Evolutionary conservation across 257 asterid species (phyloP), one percentile per base, ranked within the genome.

Genomic region (Lycium ferocissimum): DNA sequence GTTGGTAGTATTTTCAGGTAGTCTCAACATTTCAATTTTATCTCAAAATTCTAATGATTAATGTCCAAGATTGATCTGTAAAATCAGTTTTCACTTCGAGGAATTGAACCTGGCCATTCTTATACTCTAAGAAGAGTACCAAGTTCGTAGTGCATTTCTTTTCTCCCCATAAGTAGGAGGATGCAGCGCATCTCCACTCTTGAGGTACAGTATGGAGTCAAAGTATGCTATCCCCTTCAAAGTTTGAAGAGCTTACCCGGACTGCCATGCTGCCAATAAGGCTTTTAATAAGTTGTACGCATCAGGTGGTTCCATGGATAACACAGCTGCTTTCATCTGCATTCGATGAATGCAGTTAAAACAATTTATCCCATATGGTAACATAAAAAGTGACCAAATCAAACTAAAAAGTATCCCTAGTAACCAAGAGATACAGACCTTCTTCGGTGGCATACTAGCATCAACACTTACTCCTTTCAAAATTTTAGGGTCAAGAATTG

Each of bases 211-310:
- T 26, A 51, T 51, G 63, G 22, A 51, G 65, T 26, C n/a, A 51
- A 51, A 51, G 14, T 13, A 10, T 26, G 82, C 47, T 13, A 76
- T 76, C 22, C 22, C 45, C 15, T 51, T 14, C n/a, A 51, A 76
- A 13, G 43, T 76, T 76, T 15, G 47, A 84, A 84, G 80, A 85
- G 69, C 91, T 47, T 53, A 96, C 99, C 99, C 92, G 83, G 96
- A 92, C 63, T 85, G 91, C 99, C 98, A 95, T 67, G 86, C 89
- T 26, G 91, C 89, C 57, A 95, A 86, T 91, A 95, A 91, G 75
- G 78, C 90, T 83, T 91, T 92, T 79, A 95, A 88, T 83, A 92
- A 83, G 73, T 88, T 85, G 86, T 92, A 87, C 3, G 97, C 97
- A 76, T 91, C 95, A 83, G 83, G 86, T 18, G 98, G 89, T 87